Percentiles rank a stretch among this genome's conserved stretches.
Conservation (phyloP, 2,329 filamentous ascomycete species). For the Pseudogymnoascus sp. region DNA sequence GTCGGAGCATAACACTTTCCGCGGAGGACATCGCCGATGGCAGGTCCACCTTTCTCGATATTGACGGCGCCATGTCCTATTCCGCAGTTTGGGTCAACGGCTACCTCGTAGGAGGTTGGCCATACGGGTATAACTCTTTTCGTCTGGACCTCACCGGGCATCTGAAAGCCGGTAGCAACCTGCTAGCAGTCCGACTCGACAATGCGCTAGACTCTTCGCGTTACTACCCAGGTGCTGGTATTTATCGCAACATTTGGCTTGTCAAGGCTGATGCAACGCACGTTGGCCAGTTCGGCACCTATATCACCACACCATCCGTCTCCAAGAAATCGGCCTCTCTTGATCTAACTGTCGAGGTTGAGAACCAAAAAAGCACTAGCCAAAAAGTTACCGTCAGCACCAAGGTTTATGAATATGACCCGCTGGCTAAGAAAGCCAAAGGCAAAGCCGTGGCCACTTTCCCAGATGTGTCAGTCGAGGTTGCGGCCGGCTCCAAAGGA, state of each 20-base stretch:
- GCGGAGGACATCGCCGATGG: slow-evolving; percentile 25
- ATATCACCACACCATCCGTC: slow-evolving; percentile 39
- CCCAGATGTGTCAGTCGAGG: slow-evolving; percentile 22
- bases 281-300: slow-evolving; percentile 44
- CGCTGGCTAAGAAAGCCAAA: slow-evolving; percentile 24
- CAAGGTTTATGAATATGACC: slow-evolving; percentile 34
- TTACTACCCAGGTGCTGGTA: slow-evolving; percentile 47
- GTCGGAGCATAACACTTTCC: slow-evolving; percentile 32
- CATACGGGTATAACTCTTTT: slow-evolving; percentile 32
- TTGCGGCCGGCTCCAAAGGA: slow-evolving; percentile 29
- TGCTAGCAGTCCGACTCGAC: slow-evolving; percentile 44
- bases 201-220: slow-evolving; percentile 41
- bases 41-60: slow-evolving; percentile 38
- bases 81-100: slow-evolving; percentile 17
- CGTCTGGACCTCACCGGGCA: slow-evolving; percentile 43
- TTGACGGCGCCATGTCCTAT: slow-evolving; percentile 18
- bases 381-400: slow-evolving; percentile 34
- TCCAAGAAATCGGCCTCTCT: slow-evolving; percentile 39
- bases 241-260: slow-evolving; percentile 49
- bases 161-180: slow-evolving; percentile 32
- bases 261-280: slow-evolving; percentile 40
- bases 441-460: slow-evolving; percentile 32
- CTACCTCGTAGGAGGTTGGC: slow-evolving; percentile 16
- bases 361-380: slow-evolving; percentile 32
- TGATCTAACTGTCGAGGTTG: slow-evolving; percentile 37